A percentile compares a stretch with the other conserved stretches of the same genome.
Conservation (phyloP, 805 yeast genomes). For the Candida maltosa region DNA sequence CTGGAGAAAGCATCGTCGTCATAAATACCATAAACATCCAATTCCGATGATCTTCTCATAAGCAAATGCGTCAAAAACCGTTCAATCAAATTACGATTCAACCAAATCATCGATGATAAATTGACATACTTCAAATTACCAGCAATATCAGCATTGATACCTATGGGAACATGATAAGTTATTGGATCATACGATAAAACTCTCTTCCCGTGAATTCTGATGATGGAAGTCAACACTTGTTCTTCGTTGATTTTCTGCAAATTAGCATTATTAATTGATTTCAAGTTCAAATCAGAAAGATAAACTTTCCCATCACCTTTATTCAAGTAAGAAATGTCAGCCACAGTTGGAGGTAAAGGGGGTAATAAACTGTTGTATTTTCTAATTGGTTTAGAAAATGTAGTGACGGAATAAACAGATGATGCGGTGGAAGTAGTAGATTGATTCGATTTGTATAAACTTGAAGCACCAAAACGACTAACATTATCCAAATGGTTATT, state of each 20-base stretch:
- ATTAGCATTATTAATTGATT: slow-evolving; percentile 31
- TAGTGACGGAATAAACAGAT: slow-evolving; percentile 20
- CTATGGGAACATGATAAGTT: slow-evolving; percentile 1
- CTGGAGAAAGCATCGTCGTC: slow-evolving; percentile 5
- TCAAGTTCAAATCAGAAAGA: slow-evolving; percentile 39
- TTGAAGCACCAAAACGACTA: slow-evolving; percentile 3
- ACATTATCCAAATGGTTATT: background rate
- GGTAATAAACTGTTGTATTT: slow-evolving; percentile 39
- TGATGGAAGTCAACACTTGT: slow-evolving; percentile 26
- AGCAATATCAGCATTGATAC: slow-evolving; percentile 5
- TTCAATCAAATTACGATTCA: slow-evolving; percentile 35
- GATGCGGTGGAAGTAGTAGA: slow-evolving; percentile 17
- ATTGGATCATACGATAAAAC: slow-evolving; percentile 4
- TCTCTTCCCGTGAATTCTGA: slow-evolving; percentile 22
- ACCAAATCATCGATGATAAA: slow-evolving; percentile 47
- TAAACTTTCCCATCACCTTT: slow-evolving; percentile 31
- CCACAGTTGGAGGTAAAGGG: slow-evolving; percentile 27
- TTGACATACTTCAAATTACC: slow-evolving; percentile 33
- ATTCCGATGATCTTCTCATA: slow-evolving; percentile 8
- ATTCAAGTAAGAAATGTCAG: slow-evolving; percentile 25
- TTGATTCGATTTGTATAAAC: slow-evolving; percentile 7
- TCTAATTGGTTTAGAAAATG: slow-evolving; percentile 26
- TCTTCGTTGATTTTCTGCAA: slow-evolving; percentile 28
- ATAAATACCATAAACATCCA: slow-evolving; percentile 1
- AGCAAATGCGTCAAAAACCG: slow-evolving; percentile 31